Percentiles rank a stretch among this genome's conserved stretches.
Conservation (phyloP, 2,329 filamentous ascomycete genomes). For the Emmonsiellopsis sp. region DNA sequence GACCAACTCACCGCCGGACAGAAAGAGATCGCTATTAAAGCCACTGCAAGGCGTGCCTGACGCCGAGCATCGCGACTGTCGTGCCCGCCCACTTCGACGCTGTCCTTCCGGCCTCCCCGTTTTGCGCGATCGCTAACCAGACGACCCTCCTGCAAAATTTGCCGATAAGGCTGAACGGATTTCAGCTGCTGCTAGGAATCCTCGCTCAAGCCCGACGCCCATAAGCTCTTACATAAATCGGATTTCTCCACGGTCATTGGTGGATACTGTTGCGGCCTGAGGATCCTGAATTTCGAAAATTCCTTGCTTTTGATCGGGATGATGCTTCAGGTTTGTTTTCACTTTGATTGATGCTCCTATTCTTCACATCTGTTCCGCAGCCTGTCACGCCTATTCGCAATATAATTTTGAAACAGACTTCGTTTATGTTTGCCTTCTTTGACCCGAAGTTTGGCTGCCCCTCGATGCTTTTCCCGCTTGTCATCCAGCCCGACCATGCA, state of each 20-base stretch:
- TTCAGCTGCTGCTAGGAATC: not conserved
- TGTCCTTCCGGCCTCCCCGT: too few relatives aligned
- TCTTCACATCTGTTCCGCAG: not conserved
- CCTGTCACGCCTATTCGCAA: not conserved
- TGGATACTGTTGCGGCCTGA: not conserved
- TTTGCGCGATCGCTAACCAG: not conserved
- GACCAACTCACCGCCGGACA: too few relatives aligned
- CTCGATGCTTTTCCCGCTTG: too few relatives aligned
- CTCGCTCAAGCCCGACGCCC: not conserved
- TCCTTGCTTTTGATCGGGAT: not conserved
- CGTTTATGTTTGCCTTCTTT: not conserved
- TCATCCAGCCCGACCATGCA: too few relatives aligned
- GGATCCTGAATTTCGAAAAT: not conserved
- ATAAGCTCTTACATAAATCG: not conserved
- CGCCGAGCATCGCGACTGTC: too few relatives aligned
- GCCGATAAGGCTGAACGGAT: conserved; percentile 1
- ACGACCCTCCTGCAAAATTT: not conserved
- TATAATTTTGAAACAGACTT: not conserved
- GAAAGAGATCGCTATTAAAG: too few relatives aligned
- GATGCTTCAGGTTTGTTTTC: not conserved
- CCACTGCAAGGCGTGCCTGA: too few relatives aligned
- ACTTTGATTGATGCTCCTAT: not conserved
- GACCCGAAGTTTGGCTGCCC: not conserved
- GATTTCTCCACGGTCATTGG: not conserved
- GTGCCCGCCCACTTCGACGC: too few relatives aligned